phyloP scores from a whole-genome alignment of 345 rosid genomes.

The Lepidium africanum region DNA sequence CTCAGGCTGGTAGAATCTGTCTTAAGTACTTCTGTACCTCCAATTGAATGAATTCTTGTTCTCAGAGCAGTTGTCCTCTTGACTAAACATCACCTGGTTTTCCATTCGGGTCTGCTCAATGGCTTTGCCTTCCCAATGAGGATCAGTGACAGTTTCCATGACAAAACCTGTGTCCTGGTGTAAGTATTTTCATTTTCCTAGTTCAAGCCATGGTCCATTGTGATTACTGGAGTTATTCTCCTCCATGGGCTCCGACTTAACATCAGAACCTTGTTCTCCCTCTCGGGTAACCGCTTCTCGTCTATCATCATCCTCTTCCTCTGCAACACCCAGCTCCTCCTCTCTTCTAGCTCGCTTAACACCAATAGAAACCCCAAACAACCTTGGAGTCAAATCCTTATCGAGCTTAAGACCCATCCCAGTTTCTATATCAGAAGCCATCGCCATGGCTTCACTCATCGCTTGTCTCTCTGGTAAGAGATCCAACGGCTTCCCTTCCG shows the following conservation, averaged over 20 bases:
- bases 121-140: neutral
- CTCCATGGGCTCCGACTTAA: slow-evolving; percentile 63
- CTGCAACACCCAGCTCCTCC: slow-evolving; percentile 34
- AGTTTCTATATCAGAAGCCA: neutral
- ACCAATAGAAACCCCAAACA: slow-evolving; percentile 88
- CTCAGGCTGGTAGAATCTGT: slow-evolving; percentile 41
- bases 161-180: neutral
- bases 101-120: neutral
- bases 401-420: slow-evolving; percentile 16
- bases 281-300: neutral
- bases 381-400: slow-evolving; percentile 43
- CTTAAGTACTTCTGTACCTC: neutral
- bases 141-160: neutral
- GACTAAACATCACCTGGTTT: neutral
- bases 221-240: slow-evolving; percentile 30
- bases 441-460: slow-evolving; percentile 15
- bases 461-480: slow-evolving; percentile 34
- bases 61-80: neutral
- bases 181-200: slow-evolving; percentile 32
- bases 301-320: slow-evolving; percentile 19
- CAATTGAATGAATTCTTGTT: neutral
- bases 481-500: slow-evolving; percentile 43
- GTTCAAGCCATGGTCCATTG: slow-evolving; percentile 57
- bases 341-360: slow-evolving; percentile 55
- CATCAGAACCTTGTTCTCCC: slow-evolving; percentile 28